These are phyloP conservation scores for Fusarium sp. DNA, from an alignment of 2,329 filamentous ascomycete species.

Conservation along the genomic window DNA sequence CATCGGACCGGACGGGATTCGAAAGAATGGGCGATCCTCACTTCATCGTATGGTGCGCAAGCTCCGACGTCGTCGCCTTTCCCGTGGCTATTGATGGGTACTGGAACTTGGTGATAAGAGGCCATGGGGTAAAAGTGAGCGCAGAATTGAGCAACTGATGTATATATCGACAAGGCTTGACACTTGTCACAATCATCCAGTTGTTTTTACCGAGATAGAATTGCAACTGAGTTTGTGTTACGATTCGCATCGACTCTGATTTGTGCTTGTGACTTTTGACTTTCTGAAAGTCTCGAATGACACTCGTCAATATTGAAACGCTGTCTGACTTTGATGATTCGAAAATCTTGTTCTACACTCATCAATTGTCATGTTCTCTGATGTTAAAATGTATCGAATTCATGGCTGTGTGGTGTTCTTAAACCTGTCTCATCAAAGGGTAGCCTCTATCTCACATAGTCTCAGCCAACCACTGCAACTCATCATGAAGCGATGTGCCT, in stretches of 20 bases:
- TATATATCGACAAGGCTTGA: slow-evolving; percentile 5
- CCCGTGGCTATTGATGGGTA: neutral
- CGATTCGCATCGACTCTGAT: neutral
- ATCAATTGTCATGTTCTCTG: neutral
- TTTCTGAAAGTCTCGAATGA: neutral
- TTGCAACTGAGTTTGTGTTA: neutral
- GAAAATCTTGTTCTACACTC: neutral
- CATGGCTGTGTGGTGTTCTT: neutral
- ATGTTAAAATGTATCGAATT: neutral
- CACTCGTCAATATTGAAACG: neutral
- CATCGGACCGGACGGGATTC: neutral
- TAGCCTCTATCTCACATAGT: neutral
- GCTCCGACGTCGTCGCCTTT: slow-evolving; percentile 31
- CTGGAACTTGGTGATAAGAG: neutral
- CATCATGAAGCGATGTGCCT: too few relatives aligned
- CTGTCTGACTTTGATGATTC: neutral
- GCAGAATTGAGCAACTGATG: slow-evolving; percentile 7
- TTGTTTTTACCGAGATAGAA: neutral
- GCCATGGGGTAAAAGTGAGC: neutral
- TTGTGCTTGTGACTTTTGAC: too few relatives aligned
- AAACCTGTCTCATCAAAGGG: neutral
- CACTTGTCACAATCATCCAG: neutral
- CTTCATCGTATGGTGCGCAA: slow-evolving; percentile 32
- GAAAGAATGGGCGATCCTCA: slow-evolving; percentile 20
- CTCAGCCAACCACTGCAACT: neutral